A percentile compares a stretch with the other conserved stretches of the same genome.
Conservation (phyloP, 2,329 filamentous ascomycete species). For the Lachnellula arida region DNA sequence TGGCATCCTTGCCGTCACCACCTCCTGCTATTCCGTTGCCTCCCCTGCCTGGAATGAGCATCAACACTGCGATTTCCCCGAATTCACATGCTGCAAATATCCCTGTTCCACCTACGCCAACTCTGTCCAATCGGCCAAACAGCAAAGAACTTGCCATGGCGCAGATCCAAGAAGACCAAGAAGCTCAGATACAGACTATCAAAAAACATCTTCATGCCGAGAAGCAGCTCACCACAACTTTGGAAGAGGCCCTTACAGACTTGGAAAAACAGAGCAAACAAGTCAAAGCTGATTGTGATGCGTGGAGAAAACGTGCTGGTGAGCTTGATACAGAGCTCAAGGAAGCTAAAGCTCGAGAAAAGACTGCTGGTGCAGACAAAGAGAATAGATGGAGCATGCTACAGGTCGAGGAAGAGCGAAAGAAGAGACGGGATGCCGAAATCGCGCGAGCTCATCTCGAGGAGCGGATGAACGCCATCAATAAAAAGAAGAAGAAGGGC, state of each 20-base stretch:
- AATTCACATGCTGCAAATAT: slow-evolving; percentile 34
- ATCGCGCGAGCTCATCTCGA: slow-evolving; percentile 83
- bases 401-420: slow-evolving; percentile 92
- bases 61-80: slow-evolving; percentile 43
- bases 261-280: slow-evolving; percentile 89
- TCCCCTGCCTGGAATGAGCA: slow-evolving; percentile 63
- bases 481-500: slow-evolving; percentile 76
- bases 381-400: slow-evolving; percentile 66
- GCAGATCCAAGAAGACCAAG: slow-evolving; percentile 89
- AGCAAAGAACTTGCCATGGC: slow-evolving; percentile 75
- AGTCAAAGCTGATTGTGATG: slow-evolving; percentile 84
- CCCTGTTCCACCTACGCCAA: slow-evolving; percentile 46
- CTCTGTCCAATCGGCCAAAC: slow-evolving; percentile 61
- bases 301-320: slow-evolving; percentile 80
- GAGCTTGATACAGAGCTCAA: slow-evolving; percentile 43
- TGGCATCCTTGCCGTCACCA: slow-evolving; percentile 82
- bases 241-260: slow-evolving; percentile 93
- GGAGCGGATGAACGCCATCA: slow-evolving; percentile 89
- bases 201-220: slow-evolving; percentile 96
- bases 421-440: slow-evolving; percentile 86
- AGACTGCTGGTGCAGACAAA: slow-evolving; percentile 28
- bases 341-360: slow-evolving; percentile 46
- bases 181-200: slow-evolving; percentile 89
- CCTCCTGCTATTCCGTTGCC: slow-evolving; percentile 95
- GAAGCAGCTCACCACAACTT: slow-evolving; percentile 89